Evolutionary conservation across 108 stramenopile genomes (phyloP), one percentile per base, ranked within the genome.

Genomic region (Stephanodiscus minutulus): DNA sequence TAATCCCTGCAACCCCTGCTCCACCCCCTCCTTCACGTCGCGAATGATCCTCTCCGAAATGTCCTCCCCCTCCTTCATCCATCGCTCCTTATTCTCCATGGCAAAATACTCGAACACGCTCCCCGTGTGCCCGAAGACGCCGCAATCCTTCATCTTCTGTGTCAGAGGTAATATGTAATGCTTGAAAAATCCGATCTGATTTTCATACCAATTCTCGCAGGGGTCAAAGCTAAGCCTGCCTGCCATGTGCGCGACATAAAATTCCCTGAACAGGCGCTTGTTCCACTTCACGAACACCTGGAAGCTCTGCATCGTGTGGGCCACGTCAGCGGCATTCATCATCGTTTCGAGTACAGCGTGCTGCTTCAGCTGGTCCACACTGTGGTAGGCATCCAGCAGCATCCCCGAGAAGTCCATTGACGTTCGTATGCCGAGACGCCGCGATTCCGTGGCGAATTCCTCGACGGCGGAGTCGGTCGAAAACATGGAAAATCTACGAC

Each of bases 261-360:
- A 61, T 47, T 87, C 86, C 35, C 77, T 64, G 72, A 83, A 85
- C 13, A 82, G 48, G 0, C 70, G 66, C 66, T 67, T 56, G 57
- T 85, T 85, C 86, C 86, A 87, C 61, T 87, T 87, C 69, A 80
- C 59, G 59, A 82, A 87, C 17, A 83, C 61, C 28, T 58, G 59
- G 57, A 81, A 87, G 65, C 79, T 66, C 41, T 87, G 86, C 73
- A 83, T 83, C 6, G 85, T 86, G 64, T 86, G 85, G 1, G 77
- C 75, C 27, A 87, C 79, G 50, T 87, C 86, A 25, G 77, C 68
- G 5, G 72, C 86, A 58, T 83, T 79, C 66, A 87, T 83, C 33
- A 87, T 74, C 21, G 82, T 75, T 27, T 87, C 86, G 25, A 87
- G 37, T 2, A 83, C 79, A 8, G 81, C 74, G 53, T 75, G 74